phyloP scores from a whole-genome alignment of 257 asterid genomes.

The Nicotiana undulata region DNA sequence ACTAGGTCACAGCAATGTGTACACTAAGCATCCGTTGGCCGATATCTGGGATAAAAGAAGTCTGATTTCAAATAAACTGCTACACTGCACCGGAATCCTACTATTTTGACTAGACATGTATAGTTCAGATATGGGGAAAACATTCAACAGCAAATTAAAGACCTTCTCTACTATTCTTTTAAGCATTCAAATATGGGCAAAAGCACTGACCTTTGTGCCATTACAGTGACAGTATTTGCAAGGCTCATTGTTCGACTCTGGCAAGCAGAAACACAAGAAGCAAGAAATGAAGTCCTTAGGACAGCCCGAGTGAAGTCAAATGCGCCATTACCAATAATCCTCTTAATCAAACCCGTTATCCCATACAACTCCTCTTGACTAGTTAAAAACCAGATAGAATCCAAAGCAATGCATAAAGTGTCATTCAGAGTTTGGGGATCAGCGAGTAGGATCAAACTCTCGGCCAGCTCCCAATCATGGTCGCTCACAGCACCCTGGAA shows the following conservation, averaged over 20 bases:
- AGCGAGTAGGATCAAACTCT: constrained; percentile 74
- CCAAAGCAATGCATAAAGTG: constrained; percentile 83
- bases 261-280: constrained; percentile 96
- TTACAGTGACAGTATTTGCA: constrained; percentile 87
- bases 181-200: neutral
- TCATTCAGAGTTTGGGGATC: constrained; percentile 93
- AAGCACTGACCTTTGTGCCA: constrained; percentile 79
- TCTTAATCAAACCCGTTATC: constrained; percentile 73
- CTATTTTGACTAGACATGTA: neutral
- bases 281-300: constrained; percentile 93
- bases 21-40: too few species aligned
- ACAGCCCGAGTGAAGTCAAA: constrained; percentile 93
- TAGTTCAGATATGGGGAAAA: neutral
- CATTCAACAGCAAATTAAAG: neutral
- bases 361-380: constrained; percentile 66
- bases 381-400: constrained; percentile 90
- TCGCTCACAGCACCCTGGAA: constrained; percentile 94
- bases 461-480: constrained; percentile 92
- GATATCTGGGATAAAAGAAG: neutral
- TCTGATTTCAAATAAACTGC: neutral
- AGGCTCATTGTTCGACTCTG: constrained; percentile 95
- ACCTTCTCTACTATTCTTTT: neutral
- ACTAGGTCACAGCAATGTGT: neutral
- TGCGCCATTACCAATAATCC: constrained; percentile 76
- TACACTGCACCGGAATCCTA: neutral